Conservation (phyloP, 768 basidiomycete species). For the Lactarius hatsudake region DNA sequence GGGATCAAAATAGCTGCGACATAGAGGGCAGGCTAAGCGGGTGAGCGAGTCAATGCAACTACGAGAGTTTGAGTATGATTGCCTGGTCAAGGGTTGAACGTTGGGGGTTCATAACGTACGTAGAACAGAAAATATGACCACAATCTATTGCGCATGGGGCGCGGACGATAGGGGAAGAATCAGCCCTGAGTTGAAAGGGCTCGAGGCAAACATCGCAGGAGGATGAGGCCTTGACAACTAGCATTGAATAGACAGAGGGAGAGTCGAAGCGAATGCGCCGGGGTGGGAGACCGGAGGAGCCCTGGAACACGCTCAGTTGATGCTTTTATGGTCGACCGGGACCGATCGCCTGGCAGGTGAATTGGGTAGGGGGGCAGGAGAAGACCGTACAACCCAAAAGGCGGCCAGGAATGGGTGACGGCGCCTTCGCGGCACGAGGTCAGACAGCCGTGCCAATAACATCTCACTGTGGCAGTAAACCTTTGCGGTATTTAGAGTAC, state of each 20-base stretch:
- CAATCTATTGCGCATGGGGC: conserved; percentile 32
- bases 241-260: conserved; percentile 27
- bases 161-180: conserved; percentile 11
- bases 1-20: conserved; percentile 24
- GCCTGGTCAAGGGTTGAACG: conserved; percentile 9
- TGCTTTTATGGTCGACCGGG: conserved; percentile 24
- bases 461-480: conserved; percentile 18
- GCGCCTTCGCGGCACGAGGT: conserved; percentile 25
- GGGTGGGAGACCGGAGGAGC: conserved; percentile 22
- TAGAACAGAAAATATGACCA: conserved; percentile 30
- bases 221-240: conserved; percentile 30
- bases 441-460: conserved; percentile 12
- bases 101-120: conserved; percentile 23
- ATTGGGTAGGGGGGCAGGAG: conserved; percentile 16
- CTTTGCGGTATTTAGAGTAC: conserved; percentile 17
- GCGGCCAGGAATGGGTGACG: conserved; percentile 15
- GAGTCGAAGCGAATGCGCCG: conserved; percentile 8
- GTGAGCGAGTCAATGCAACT: conserved; percentile 26
- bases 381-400: conserved; percentile 10
- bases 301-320: conserved; percentile 24
- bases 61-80: conserved; percentile 1
- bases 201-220: conserved; percentile 34
- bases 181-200: conserved; percentile 27
- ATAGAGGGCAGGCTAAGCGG: conserved; percentile 25
- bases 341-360: conserved; percentile 27